A percentile compares a stretch with the other conserved stretches of the same genome.
Evolutionary conservation across 305 asterid species (phyloP).

Genomic region (Petunia hybrid): DNA sequence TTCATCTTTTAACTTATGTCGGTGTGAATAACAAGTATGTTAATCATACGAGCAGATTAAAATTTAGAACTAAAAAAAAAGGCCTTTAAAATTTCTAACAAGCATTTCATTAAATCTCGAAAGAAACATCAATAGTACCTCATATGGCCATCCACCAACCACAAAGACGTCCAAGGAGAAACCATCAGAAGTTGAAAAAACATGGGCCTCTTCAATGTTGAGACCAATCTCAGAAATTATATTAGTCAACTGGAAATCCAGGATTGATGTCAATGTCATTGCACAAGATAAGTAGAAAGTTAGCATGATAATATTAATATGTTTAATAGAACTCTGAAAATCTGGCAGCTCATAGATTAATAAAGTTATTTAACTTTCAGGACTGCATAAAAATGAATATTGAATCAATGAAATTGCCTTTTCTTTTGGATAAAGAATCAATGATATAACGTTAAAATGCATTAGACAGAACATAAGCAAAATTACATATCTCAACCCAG

Average conservation of each 20-base stretch:
- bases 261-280: slow-evolving; percentile 2
- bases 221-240: slow-evolving; percentile 60
- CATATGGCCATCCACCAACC: slow-evolving; percentile 63
- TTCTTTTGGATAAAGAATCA: background rate
- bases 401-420: too few species aligned
- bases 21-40: background rate
- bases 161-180: slow-evolving; percentile 66
- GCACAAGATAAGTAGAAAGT: background rate
- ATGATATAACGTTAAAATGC: background rate
- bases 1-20: background rate
- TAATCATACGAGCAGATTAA: background rate
- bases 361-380: background rate
- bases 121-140: slow-evolving; percentile 42
- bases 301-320: slow-evolving; percentile 13
- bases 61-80: slow-evolving; percentile 11
- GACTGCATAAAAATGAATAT: background rate
- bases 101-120: background rate
- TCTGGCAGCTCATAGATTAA: slow-evolving; percentile 12
- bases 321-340: slow-evolving; percentile 9
- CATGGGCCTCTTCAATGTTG: slow-evolving; percentile 70
- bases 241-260: slow-evolving; percentile 51
- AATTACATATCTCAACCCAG: background rate
- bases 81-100: slow-evolving; percentile 6
- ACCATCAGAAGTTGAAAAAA: slow-evolving; percentile 63
- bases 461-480: background rate